Evolutionary conservation across 2,329 filamentous ascomycete species (phyloP), one percentile per base, ranked within the genome.

Genomic region (Fusarium succisae): DNA sequence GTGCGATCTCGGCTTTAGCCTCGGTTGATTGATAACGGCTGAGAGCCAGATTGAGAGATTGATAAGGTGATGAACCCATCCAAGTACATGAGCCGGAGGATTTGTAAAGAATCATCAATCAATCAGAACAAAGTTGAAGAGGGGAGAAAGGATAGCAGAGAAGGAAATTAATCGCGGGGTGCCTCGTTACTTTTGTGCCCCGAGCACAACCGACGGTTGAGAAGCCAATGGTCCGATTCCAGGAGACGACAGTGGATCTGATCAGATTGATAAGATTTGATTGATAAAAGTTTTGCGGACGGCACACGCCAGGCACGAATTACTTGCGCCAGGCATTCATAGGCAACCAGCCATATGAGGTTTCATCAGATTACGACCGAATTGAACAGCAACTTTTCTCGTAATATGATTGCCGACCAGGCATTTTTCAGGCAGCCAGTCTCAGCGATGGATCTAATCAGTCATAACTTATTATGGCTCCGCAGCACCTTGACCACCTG

Each of bases 251-350:
- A 73, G 78, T 80, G 80, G 79, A 76, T 71, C 76, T 80, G 80
- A 84, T 84, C 79, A 78, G 84, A 85, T 85, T 85, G 84, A 85
- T 85, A 84, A 86, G 84, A 86, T 86, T 81, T 79, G 82, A 84
- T 84, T 84, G 82, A 84, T 84, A 83, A 84, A 82, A 81, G 71
- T 74, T 76, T 76, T 68, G 73, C 71, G 58, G 67, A 56, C 50
- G 54, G 51, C 59, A 53, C 68, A 63, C 70, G 74, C 76, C 72
- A 78, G 76, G 76, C 76, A 78, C 17, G 28, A 48, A 45, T 15
- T 13, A 51, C 28, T 7, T 43, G n/a, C 56, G 75, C 72, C 75
- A 75, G 69, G 73, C 73, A 76, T 44, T 38, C 30, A 11, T 8
- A 55, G 45, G 28, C 39, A 22, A 38, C 62, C 69, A 57, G n/a